Percentiles rank a stretch among this genome's conserved stretches.
phyloP scores from a whole-genome alignment of 805 yeast species.

The Yamadazyma sp. region DNA sequence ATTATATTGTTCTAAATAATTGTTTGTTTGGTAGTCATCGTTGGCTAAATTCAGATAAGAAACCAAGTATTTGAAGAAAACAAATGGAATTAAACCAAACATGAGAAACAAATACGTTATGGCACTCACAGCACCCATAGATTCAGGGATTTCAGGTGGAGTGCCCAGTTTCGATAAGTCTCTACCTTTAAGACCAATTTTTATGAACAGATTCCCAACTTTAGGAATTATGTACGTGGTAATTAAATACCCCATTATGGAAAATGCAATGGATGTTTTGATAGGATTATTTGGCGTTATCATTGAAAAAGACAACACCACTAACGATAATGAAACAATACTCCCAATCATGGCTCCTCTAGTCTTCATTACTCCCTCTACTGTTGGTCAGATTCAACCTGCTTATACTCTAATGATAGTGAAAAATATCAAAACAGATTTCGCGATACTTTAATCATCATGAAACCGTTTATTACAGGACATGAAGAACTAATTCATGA shows the following conservation, averaged over 20 bases:
- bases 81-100: conserved; percentile 83
- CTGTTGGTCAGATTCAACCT: no score
- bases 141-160: conserved; percentile 65
- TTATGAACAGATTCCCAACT: conserved; percentile 62
- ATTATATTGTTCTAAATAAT: conserved; percentile 33
- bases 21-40: conserved; percentile 29
- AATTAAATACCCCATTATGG: conserved; percentile 60
- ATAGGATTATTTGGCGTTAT: conserved; percentile 46
- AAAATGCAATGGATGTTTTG: conserved; percentile 62
- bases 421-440: no score
- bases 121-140: conserved; percentile 89
- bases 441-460: conserved; percentile 4
- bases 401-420: no score
- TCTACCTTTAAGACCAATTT: conserved; percentile 79
- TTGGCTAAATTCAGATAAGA: conserved; percentile 38
- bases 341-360: neutral
- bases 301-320: conserved; percentile 18
- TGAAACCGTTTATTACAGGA: conserved; percentile 79
- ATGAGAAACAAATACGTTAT: conserved; percentile 75
- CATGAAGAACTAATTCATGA: conserved; percentile 94
- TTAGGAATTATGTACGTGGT: conserved; percentile 66
- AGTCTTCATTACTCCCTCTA: neutral
- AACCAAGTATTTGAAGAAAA: conserved; percentile 74
- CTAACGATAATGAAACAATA: conserved; percentile 3
- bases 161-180: conserved; percentile 83